These are phyloP conservation scores for Naganishia kalamii DNA, from an alignment of 768 basidiomycete genomes.

Conservation along the genomic window DNA sequence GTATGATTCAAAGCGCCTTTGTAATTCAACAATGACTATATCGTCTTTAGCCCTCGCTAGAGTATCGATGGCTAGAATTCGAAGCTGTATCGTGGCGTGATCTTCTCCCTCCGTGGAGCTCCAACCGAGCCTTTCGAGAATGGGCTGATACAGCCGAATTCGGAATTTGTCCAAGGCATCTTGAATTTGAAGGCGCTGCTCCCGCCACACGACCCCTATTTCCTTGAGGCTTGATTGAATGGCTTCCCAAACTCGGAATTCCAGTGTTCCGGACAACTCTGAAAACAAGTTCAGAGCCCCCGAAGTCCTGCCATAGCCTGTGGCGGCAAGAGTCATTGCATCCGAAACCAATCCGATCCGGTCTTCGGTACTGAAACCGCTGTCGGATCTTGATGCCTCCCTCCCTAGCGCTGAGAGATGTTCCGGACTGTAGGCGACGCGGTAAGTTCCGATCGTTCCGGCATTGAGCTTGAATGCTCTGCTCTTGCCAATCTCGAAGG, in stretches of 20 bases:
- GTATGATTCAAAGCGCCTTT: conserved; percentile 64
- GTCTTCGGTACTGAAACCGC: conserved; percentile 72
- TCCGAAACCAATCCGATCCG: conserved; percentile 84
- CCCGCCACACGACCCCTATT: conserved; percentile 73
- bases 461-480: conserved; percentile 80
- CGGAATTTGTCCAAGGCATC: conserved; percentile 49
- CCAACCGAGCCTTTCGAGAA: conserved; percentile 72
- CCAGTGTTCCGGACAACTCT: conserved; percentile 62
- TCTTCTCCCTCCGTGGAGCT: conserved; percentile 63
- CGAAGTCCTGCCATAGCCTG: conserved; percentile 73
- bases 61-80: conserved; percentile 61
- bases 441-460: conserved; percentile 78
- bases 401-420: conserved; percentile 68
- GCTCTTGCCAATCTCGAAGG: conserved; percentile 61
- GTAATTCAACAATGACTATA: conserved; percentile 62
- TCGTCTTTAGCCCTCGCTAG: conserved; percentile 43
- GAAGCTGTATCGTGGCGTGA: conserved; percentile 62
- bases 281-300: conserved; percentile 68
- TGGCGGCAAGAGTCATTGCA: conserved; percentile 68
- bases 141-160: conserved; percentile 55
- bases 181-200: conserved; percentile 56
- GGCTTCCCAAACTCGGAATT: conserved; percentile 77
- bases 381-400: conserved; percentile 63
- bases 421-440: conserved; percentile 77
- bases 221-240: conserved; percentile 56